A percentile compares a stretch with the other conserved stretches of the same genome.
Conservation (phyloP, 2,329 filamentous ascomycete genomes). For the Zymoseptoria tritici region DNA sequence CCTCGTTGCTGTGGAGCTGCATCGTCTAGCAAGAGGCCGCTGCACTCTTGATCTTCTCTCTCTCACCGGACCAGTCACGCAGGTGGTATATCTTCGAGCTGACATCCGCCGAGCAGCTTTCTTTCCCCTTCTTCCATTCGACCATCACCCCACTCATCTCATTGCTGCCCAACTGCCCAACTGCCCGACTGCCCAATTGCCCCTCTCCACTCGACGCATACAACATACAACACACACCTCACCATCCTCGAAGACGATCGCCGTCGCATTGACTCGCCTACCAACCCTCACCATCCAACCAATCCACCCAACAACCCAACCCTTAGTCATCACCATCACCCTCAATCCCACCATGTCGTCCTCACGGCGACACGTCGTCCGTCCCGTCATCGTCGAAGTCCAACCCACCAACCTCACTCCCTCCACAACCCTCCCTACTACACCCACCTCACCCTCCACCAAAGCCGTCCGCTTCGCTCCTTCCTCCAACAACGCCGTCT, state of each 20-base stretch:
- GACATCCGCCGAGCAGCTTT: background rate
- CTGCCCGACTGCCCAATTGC: background rate
- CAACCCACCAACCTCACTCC: conserved; percentile 14
- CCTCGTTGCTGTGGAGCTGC: too few species aligned
- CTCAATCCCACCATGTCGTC: conserved; percentile 8
- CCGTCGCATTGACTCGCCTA: background rate
- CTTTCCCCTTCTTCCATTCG: background rate
- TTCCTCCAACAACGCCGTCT: conserved; percentile 24
- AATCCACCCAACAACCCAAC: background rate
- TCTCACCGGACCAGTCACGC: background rate
- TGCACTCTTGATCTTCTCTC: too few species aligned
- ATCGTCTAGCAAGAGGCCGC: too few species aligned
- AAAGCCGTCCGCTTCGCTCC: conserved; percentile 28
- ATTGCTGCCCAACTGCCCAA: background rate
- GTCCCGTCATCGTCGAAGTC: conserved; percentile 23
- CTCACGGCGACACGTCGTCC: conserved; percentile 12
- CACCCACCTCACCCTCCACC: conserved; percentile 21
- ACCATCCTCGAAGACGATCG: background rate
- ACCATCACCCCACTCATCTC: background rate
- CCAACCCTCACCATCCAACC: background rate
- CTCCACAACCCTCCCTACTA: conserved; percentile 20
- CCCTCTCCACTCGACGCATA: background rate
- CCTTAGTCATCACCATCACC: conserved; percentile 6
- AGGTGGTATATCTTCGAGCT: background rate
- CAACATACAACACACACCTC: background rate